Evolutionary conservation across 2,329 filamentous ascomycete genomes (phyloP), one percentile per base, ranked within the genome.

Genomic region (Septoria petroselini): DNA sequence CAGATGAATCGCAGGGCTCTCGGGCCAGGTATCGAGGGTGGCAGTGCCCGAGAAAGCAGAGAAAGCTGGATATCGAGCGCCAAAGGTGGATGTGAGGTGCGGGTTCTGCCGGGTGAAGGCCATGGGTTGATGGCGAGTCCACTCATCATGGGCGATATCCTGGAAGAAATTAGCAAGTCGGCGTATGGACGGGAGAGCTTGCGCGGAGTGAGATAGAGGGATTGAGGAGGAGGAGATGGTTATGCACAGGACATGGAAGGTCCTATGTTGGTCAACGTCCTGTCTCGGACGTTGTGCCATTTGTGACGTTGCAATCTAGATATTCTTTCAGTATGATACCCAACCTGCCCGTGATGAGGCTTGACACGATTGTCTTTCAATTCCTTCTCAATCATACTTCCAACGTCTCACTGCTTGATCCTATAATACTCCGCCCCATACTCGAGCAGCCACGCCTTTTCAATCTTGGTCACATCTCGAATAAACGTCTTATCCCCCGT

Each of bases 61-160:
- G 58, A 40, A 38, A 52, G 40, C 14, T 49, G 45, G 43, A 39
- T 23, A 14, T 41, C n/a, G 37, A 25, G 19, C 8, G 46, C 47
- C n/a, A 30, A 8, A 31, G 60, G 87, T 23, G 79, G 88, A 40
- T 97, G 91, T 68, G 93, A 97, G 68, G 88, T 98, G 11, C 78
- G 91, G 4, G 83, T 97, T 4, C 76, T 98, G 2, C 87, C 95
- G 59, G 89, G 88, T 4, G 91, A 98, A 68, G 89, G 91, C 2
- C 93, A 98, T 65, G 91, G 93, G 0, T 74, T 98, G 18, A 98
- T 98, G 93, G 93, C 93, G 1, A 94, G 86, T 59, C 91, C 93
- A 0, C 76, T 77, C 11, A 91, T 97, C 37, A 98, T 98, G 93
- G 88, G 89, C 35, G 83, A 85, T 15, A 86, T 97, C n/a, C 73